Conservation (phyloP, 1,139 yeast species). For the Pichia sp. region DNA sequence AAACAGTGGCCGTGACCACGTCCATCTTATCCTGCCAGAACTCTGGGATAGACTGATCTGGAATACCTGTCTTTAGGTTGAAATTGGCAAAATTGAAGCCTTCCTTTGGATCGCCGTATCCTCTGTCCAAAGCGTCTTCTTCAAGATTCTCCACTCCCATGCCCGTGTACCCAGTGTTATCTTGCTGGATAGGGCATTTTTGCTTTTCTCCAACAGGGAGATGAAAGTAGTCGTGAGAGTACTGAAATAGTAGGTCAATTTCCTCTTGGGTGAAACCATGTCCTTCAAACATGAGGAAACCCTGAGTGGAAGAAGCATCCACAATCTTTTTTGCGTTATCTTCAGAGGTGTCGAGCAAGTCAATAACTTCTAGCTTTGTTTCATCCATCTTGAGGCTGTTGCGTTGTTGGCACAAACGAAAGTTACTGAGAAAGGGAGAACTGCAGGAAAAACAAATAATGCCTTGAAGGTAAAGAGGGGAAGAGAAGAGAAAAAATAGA, state of each 20-base stretch:
- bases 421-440: not conserved
- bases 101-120: constrained; percentile 47
- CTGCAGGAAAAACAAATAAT: too few relatives aligned
- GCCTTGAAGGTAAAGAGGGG: not conserved
- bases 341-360: constrained; percentile 36
- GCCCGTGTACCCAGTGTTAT: constrained; percentile 49
- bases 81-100: constrained; percentile 41
- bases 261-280: constrained; percentile 47
- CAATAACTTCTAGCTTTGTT: constrained; percentile 42
- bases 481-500: not conserved
- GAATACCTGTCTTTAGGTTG: constrained; percentile 39
- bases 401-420: not conserved
- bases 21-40: constrained; percentile 37
- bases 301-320: constrained; percentile 51
- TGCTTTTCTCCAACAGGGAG: constrained; percentile 40
- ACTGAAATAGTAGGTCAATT: constrained; percentile 40
- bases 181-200: constrained; percentile 36
- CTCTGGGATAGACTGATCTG: constrained; percentile 38
- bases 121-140: constrained; percentile 40
- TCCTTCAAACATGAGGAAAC: constrained; percentile 54
- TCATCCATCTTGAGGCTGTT: constrained; percentile 7
- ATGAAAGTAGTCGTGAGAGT: constrained; percentile 44
- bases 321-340: constrained; percentile 41
- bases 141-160: constrained; percentile 52
- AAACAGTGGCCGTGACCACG: constrained; percentile 33